Evolutionary conservation across 257 asterid genomes (phyloP), one percentile per base, ranked within the genome.

Genomic region (Capsicum chinense): DNA sequence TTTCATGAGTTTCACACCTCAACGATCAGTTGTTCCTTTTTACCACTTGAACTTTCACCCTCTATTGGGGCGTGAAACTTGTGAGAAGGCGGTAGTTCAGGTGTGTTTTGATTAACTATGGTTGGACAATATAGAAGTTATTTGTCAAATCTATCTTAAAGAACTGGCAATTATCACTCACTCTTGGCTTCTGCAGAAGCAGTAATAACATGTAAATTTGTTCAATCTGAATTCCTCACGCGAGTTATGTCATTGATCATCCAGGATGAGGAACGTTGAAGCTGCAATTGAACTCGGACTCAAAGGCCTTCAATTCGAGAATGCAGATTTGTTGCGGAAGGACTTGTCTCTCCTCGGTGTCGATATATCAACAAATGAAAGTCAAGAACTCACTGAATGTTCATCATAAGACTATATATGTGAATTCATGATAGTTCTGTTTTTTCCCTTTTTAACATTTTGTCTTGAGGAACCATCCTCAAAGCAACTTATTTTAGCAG

Each of bases 181-280:
- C 44, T 39, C 44, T 39, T 39, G 44, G 44, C 44, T 39, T 4
- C 3, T 39, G 44, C 44, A 39, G 44, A 39, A 39, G 44, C 44
- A 39, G 44, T 4, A 39, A 39, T 39, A 39, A 39, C 44, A 39
- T 39, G 44, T 39, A 39, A 39, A 39, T 39, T 39, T 39, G 44
- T 39, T 39, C 44, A 39, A 39, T 39, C 44, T 3, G 44, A 39
- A 39, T 39, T 39, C 54, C 81, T 78, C 81, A 78, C 33, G 66
- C 9, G 52, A 62, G n/a, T 21, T 33, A 19, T 62, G 59, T 39
- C 60, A 82, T 42, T 52, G 67, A 54, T 89, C 81, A 37, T 47
- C 70, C 92, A 95, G 99, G 86, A 85, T 87, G 92, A 90, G 84
- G 84, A 95, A 95, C 88, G 95, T 94, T 42, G 97, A 94, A 85